Evolutionary conservation across 1,139 yeast genomes (phyloP).

Genomic region (Sugiyamaella novakii): DNA sequence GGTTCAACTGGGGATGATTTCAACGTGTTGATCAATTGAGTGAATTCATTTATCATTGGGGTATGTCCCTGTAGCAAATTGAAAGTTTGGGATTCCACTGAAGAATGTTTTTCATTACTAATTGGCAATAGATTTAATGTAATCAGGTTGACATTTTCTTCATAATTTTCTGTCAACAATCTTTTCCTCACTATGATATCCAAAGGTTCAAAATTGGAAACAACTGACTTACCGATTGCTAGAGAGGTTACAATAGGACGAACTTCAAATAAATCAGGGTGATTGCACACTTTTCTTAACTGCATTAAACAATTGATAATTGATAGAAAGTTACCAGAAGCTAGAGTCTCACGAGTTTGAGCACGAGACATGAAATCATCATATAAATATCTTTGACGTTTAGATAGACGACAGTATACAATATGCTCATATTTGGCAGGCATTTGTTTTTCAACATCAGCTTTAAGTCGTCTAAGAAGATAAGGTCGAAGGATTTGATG

Average conservation of each 20-base stretch:
- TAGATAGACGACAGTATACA: slow-evolving; percentile 86
- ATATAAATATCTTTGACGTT: slow-evolving; percentile 86
- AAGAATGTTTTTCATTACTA: slow-evolving; percentile 50
- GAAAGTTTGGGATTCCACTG: slow-evolving; percentile 54
- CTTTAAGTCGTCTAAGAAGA: slow-evolving; percentile 83
- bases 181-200: slow-evolving; percentile 51
- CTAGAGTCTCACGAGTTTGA: slow-evolving; percentile 88
- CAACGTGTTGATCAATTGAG: slow-evolving; percentile 24
- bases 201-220: slow-evolving; percentile 51
- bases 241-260: slow-evolving; percentile 92
- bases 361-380: slow-evolving; percentile 98
- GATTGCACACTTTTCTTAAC: slow-evolving; percentile 94
- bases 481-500: slow-evolving; percentile 96
- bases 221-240: slow-evolving; percentile 68
- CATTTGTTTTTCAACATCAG: slow-evolving; percentile 98
- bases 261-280: slow-evolving; percentile 95
- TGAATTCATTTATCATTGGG: slow-evolving; percentile 44
- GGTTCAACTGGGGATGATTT: slow-evolving; percentile 42
- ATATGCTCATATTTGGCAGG: slow-evolving; percentile 97
- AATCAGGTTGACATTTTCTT: slow-evolving; percentile 49
- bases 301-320: slow-evolving; percentile 98
- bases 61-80: slow-evolving; percentile 51
- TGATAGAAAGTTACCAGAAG: slow-evolving; percentile 91
- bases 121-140: slow-evolving; percentile 65
- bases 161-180: slow-evolving; percentile 36